These are phyloP conservation scores for Vitis hybrid DNA, from an alignment of 177 flowering plant genomes.

Conservation along the genomic window DNA sequence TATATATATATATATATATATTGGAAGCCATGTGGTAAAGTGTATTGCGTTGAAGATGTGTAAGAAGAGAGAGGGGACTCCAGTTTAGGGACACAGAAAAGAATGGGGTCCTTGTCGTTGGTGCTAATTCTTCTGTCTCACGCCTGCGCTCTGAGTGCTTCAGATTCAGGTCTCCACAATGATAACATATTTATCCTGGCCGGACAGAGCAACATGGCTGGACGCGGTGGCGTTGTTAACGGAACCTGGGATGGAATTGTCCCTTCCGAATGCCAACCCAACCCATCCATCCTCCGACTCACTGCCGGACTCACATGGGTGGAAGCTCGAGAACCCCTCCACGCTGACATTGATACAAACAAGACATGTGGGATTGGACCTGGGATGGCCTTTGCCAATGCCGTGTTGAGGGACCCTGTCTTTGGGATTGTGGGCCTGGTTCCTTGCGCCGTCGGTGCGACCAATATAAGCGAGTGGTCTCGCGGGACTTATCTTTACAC, in stretches of 20 bases:
- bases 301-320: slow-evolving; percentile 43
- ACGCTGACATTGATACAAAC: slow-evolving; percentile 49
- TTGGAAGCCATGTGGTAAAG: too few relatives aligned
- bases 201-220: slow-evolving; percentile 76
- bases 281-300: slow-evolving; percentile 44
- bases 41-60: too few relatives aligned
- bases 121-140: too few relatives aligned
- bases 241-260: slow-evolving; percentile 48
- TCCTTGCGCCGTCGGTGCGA: slow-evolving; percentile 82
- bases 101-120: too few relatives aligned
- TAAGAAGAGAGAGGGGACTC: too few relatives aligned
- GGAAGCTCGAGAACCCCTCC: slow-evolving; percentile 58
- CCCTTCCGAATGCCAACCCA: slow-evolving; percentile 35
- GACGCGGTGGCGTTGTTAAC: slow-evolving; percentile 49
- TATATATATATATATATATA: too few relatives aligned
- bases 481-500: slow-evolving; percentile 46
- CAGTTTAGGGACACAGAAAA: too few relatives aligned
- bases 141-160: too few relatives aligned
- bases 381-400: slow-evolving; percentile 65
- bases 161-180: too few relatives aligned
- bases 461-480: slow-evolving; percentile 58
- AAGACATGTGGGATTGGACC: slow-evolving; percentile 68
- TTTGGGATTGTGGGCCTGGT: slow-evolving; percentile 57
- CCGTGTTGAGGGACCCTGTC: slow-evolving; percentile 21
- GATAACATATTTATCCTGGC: slow-evolving; percentile 40